Base-by-base conservation (phyloP, 495 filamentous ascomycete species). In the Beverwykella pulmonaria region DNA sequence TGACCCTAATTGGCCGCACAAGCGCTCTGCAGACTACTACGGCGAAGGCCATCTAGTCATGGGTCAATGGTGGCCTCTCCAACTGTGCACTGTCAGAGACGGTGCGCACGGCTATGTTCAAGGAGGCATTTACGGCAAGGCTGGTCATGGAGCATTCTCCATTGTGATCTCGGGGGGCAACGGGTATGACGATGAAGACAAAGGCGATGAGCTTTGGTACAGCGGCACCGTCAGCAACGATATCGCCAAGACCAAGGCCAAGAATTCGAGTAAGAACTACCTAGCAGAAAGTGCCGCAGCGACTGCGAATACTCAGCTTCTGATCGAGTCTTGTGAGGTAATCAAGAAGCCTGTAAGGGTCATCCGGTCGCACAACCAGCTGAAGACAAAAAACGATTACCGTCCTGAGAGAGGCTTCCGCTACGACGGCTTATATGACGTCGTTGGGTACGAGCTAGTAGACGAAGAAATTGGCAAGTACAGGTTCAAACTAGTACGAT, bases 21-120 rank as follows among this genome's bases (percentile, higher is more conserved):
- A n/a, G n/a, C n/a, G n/a, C 0, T 63, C 67, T 14, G 57, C 75
- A 6, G 76, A 78, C 44, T 72, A 73, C 47, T 63, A 76, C 50
- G 85, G 85, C 8, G 72, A 78, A 27, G 81, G 82, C 34, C 63
- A 76, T 12, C 75, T 86, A 14, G 63, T 80, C 2, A 78, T 81
- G 58, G 85, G 85, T 0, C 79, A 84, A 59, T 86, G 85, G 83
- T 87, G 81, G 82, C 84, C 82, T 0, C 68, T 78, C 1, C 82
- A 84, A 34, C 77, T 86, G 4, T 78, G 76, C 61, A 77, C 80
- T 0, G 56, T 83, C 1, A 76, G 84, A 27, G 85, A 86, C 59
- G 85, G 85, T 1, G 84, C 82, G 7, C 85, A 87, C 50, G 85
- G 85, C 5, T 72, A 71, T 23, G 54, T 73, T 2, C 81, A 84